Conservation (phyloP, 1,139 yeast genomes). For the Pichia sp. region DNA sequence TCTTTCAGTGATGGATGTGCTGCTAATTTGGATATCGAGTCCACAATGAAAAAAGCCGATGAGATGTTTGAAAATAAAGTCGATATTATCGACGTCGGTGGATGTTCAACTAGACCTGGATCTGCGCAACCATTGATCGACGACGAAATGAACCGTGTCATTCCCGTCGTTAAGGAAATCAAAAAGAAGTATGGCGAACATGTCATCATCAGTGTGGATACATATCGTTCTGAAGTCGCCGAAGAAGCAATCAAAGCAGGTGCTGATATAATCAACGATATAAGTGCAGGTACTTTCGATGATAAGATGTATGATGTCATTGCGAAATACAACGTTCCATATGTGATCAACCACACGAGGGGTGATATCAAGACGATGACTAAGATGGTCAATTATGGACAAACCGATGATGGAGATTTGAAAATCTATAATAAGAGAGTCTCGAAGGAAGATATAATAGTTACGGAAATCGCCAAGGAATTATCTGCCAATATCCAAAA, state of each 20-base stretch:
- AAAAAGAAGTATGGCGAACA: conserved; percentile 38
- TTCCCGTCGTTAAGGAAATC: conserved; percentile 67
- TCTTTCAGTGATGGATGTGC: conserved; percentile 92
- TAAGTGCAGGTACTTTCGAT: conserved; percentile 80
- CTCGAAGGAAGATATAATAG: conserved; percentile 22
- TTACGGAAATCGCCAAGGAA: conserved; percentile 62
- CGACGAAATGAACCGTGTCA: conserved; percentile 59
- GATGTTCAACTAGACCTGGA: conserved; percentile 90
- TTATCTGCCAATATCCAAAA: conserved; percentile 51
- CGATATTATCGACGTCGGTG: conserved; percentile 84
- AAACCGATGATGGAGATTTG: conserved; percentile 37
- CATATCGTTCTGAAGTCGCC: conserved; percentile 79
- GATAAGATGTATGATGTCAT: conserved; percentile 62
- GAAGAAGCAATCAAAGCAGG: conserved; percentile 66
- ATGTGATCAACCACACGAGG: conserved; percentile 80
- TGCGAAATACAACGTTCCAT: conserved; percentile 70
- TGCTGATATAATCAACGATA: conserved; percentile 90
- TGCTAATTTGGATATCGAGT: conserved; percentile 38
- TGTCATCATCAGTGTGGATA: conserved; percentile 73
- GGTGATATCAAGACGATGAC: conserved; percentile 82
- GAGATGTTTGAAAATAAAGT: conserved; percentile 47
- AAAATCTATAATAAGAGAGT: conserved; percentile 30
- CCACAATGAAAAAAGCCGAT: conserved; percentile 44
- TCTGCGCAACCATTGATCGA: conserved; percentile 54
- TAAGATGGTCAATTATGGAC: conserved; percentile 49